Conservation (phyloP, 495 filamentous ascomycete species). For the Talaromyces thailandensis region DNA sequence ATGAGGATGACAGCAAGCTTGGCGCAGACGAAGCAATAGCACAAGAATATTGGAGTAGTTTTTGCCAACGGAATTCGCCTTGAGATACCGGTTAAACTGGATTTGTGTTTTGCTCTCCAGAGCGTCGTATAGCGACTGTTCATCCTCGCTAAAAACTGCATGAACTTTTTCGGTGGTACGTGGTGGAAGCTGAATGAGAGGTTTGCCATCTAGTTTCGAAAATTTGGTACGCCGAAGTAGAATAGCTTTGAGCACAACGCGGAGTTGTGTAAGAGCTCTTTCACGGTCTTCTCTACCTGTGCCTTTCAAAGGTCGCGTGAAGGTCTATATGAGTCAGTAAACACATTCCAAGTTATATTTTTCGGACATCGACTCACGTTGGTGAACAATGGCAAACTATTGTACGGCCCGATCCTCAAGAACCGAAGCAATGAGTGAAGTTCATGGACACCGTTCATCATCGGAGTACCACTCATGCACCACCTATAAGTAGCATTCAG, state of each 20-base stretch:
- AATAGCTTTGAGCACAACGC: conserved; percentile 73
- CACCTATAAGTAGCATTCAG: conserved; percentile 62
- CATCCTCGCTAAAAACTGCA: conserved; percentile 66
- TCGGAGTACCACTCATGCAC: conserved; percentile 88
- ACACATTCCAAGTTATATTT: background rate
- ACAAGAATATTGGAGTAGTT: conserved; percentile 83
- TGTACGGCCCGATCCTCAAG: conserved; percentile 74
- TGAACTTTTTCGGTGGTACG: conserved; percentile 58
- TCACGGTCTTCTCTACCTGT: conserved; percentile 18
- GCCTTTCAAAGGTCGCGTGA: conserved; percentile 43
- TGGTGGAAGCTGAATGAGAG: conserved; percentile 66
- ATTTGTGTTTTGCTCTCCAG: conserved; percentile 60
- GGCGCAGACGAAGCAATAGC: conserved; percentile 73
- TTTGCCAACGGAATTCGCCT: conserved; percentile 58
- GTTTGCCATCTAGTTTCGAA: conserved; percentile 75
- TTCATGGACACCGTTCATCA: conserved; percentile 84
- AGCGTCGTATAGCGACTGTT: conserved; percentile 60
- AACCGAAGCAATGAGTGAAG: conserved; percentile 79
- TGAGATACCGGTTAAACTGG: conserved; percentile 70
- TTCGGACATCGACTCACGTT: conserved; percentile 25
- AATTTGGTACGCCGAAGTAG: conserved; percentile 80
- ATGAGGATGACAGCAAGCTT: conserved; percentile 78
- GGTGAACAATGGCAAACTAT: conserved; percentile 53
- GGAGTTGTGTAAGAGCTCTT: conserved; percentile 60
- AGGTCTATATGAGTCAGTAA: conserved; percentile 29